Evolutionary conservation across 306 rosid species (phyloP), one percentile per base, ranked within the genome.

Genomic region (Ziziphus jujuba): DNA sequence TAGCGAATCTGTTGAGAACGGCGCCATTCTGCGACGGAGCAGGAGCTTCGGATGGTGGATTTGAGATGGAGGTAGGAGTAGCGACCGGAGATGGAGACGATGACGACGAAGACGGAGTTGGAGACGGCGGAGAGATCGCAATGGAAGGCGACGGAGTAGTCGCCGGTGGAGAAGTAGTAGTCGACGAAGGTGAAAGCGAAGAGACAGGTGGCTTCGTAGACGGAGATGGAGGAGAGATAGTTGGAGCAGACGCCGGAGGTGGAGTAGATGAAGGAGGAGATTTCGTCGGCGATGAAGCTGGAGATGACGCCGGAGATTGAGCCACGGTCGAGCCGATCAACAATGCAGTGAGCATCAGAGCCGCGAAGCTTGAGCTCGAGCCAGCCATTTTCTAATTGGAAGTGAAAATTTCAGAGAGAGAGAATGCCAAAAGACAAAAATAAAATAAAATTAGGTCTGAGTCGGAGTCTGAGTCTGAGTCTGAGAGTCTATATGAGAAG

Each of bases 261-360:
- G 57, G 58, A 28, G 47, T 48, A n/a, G 75, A 12, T 0, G 48
- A 5, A 0, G 44, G 75, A 0, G 83, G 84, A 0, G 85, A 73
- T 2, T 65, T 71, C 6, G 79, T 66, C 4, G 70, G 72, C 1
- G 80, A 71, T 2, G 73, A 40, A 15, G 82, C 78, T 1, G 87
- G 88, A 6, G 88, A 63, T 0, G 79, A 33, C 0, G 80, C 50
- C 14, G 91, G 89, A 25, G 87, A 75, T 47, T 75, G 85, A 48
- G 87, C 89, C 4, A 70, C 0, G 24, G 79, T 43, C 20, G 78
- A 33, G 72, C 59, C 58, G 5, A 82, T 69, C 35, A 84, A 56
- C 64, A 87, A 31, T 51, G 82, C 71, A 1, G 79, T 63, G 1
- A 81, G 36, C 12, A 82, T 65, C 67, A 82, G 72, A 16, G 78